Percentiles rank a stretch among this genome's conserved stretches.
These are phyloP conservation scores for Nannochloropsis gaditana DNA, from an alignment of 108 stramenopile genomes.

Conservation along the genomic window DNA sequence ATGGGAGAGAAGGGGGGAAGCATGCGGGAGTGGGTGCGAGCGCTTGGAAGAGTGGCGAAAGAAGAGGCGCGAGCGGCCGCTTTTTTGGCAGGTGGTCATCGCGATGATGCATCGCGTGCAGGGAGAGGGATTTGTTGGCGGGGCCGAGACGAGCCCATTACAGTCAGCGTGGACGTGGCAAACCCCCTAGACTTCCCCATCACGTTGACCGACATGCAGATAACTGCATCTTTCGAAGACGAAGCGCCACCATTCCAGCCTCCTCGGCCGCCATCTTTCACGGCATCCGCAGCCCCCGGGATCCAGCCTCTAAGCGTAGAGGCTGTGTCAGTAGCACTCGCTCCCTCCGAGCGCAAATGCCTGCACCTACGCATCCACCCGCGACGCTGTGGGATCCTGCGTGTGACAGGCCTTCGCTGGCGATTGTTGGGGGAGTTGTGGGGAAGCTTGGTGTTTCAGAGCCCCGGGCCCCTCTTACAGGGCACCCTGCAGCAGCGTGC, in stretches of 20 bases:
- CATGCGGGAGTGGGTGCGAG: conserved; percentile 6
- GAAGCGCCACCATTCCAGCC: not conserved
- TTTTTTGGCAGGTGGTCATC: not conserved
- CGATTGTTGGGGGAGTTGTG: conserved; percentile 11
- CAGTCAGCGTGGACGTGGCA: not conserved
- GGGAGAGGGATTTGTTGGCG: not conserved
- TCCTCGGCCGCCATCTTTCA: not conserved
- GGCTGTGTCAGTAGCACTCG: not conserved
- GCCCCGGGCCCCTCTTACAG: conserved; percentile 29
- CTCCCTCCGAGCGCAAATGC: not conserved
- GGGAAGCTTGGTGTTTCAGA: conserved; percentile 23
- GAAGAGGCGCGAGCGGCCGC: not conserved
- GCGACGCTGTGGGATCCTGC: not conserved
- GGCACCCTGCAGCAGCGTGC: conserved; percentile 34
- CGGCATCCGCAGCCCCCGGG: not conserved
- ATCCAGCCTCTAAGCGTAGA: not conserved
- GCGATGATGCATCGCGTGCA: not conserved
- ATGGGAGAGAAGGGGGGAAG: conserved; percentile 8
- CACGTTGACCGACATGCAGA: not conserved
- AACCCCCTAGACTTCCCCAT: not conserved
- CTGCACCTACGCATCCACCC: not conserved
- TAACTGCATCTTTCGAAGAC: not conserved
- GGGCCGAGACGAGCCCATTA: not conserved
- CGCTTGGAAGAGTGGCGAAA: not conserved
- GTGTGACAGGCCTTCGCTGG: conserved; percentile 8